Evolutionary conservation across 257 asterid species (phyloP).

Genomic region (Primulina eburnea): DNA sequence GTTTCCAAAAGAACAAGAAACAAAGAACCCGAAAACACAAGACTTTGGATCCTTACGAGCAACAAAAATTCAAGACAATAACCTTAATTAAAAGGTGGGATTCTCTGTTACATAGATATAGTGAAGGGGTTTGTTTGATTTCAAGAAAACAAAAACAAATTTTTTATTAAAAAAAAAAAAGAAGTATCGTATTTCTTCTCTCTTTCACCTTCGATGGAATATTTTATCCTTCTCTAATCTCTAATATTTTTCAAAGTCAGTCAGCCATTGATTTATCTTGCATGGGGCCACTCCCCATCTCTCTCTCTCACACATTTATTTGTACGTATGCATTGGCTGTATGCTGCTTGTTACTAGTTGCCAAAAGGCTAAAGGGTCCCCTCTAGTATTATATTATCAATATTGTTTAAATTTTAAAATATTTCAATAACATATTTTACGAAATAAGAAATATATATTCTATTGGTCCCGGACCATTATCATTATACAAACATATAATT

Average conservation of each 20-base stretch:
- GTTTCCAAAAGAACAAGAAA: slow-evolving; percentile 33
- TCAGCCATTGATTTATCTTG: slow-evolving; percentile 49
- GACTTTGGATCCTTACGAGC: slow-evolving; percentile 7
- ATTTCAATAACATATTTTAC: no score
- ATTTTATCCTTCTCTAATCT: slow-evolving; percentile 27
- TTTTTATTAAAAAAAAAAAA: slow-evolving; percentile 33
- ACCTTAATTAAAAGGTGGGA: slow-evolving; percentile 4
- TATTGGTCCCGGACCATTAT: no score
- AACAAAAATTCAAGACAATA: slow-evolving; percentile 13
- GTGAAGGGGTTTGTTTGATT: slow-evolving; percentile 34
- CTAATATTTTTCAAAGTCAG: slow-evolving; percentile 39
- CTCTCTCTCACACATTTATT: slow-evolving; percentile 4
- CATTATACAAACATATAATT: no score
- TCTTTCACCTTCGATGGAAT: background rate
- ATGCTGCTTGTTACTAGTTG: slow-evolving; percentile 50
- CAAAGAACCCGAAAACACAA: slow-evolving; percentile 23
- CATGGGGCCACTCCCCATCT: slow-evolving; percentile 24
- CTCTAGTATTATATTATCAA: slow-evolving; percentile 33
- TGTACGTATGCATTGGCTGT: slow-evolving; percentile 47
- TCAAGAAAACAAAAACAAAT: slow-evolving; percentile 34
- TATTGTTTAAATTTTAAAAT: background rate
- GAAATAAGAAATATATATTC: no score
- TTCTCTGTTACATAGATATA: slow-evolving; percentile 27
- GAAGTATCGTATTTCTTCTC: slow-evolving; percentile 21
- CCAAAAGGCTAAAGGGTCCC: slow-evolving; percentile 28